These are phyloP conservation scores for Chytridium lagenaria DNA, from an alignment of 371 early-diverging fungal genomes.

Conservation along the genomic window DNA sequence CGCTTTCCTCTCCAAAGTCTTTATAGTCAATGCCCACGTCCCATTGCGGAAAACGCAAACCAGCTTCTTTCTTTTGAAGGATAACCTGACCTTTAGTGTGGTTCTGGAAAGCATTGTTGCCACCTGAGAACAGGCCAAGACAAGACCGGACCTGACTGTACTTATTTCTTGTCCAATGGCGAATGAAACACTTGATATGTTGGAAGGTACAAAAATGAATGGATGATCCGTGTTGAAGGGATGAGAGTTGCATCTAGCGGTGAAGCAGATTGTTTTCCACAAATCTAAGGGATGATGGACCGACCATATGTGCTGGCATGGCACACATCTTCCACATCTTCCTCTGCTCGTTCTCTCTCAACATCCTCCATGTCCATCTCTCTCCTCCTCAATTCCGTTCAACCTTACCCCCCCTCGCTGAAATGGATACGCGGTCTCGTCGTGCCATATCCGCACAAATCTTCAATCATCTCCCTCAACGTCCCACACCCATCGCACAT, in stretches of 20 bases:
- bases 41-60: slow-evolving; percentile 17
- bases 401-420: too few species aligned
- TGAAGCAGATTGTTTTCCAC: not conserved
- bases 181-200: not conserved
- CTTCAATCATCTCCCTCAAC: too few species aligned
- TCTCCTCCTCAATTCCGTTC: too few species aligned
- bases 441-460: too few species aligned
- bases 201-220: not conserved
- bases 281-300: not conserved
- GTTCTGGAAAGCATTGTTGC: not conserved
- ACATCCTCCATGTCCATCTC: too few species aligned
- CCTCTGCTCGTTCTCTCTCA: too few species aligned
- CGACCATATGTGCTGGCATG: too few species aligned
- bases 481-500: too few species aligned
- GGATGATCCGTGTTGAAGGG: slow-evolving; percentile 6
- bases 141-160: not conserved
- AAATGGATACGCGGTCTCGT: too few species aligned
- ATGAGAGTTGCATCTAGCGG: not conserved
- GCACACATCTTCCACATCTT: too few species aligned
- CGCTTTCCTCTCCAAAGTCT: not conserved
- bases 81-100: not conserved
- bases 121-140: not conserved
- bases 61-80: not conserved
- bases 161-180: not conserved
- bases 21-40: slow-evolving; percentile 8